Evolutionary conservation across 345 rosid species (phyloP), one percentile per base, ranked within the genome.

Genomic region (Excoecaria agallocha): DNA sequence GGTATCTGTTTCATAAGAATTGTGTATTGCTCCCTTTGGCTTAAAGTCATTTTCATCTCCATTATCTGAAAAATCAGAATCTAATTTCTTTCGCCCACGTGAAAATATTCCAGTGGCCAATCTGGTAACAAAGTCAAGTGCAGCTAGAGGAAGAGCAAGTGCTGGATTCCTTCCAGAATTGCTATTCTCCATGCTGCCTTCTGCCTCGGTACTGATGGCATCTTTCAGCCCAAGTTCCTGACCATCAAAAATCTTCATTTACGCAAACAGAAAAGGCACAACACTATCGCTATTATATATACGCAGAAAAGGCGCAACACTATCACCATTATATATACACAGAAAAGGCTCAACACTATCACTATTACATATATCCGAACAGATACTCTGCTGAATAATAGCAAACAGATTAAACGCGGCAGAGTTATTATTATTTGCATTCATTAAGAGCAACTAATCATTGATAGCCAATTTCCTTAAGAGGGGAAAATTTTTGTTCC

Each of bases 91-190:
- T 38, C 82, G 86, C 37, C 90, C 87, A 55, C 94, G 89, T 6
- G 93, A 89, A 80, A 96, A 89, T 68, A 94, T 85, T 82, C 95
- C 98, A 68, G 86, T 79, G 19, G 98, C 98, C 66, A 94, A 72
- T 80, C 93, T 87, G 70, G 92, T 83, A 65, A 92, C 89, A 86
- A 92, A 90, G 77, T 82, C 98, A 77, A 94, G 82, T 20, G 97
- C 98, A 76, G 98, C 93, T 72, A 87, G 83, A 58, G 97, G 93
- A 76, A 92, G 87, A 85, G 96, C 85, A 59, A 93, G 82, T 55
- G 93, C 93, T 45, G 90, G 80, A 77, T 83, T 91, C 79, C 84
- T 86, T 76, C 89, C 96, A 63, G 88, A 82, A 72, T 79, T 84
- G 65, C 77, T 80, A 57, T 85, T 89, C 8, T 70, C 79, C 39